phyloP scores from a whole-genome alignment of 495 filamentous ascomycete genomes.

The Cercophora sp. region DNA sequence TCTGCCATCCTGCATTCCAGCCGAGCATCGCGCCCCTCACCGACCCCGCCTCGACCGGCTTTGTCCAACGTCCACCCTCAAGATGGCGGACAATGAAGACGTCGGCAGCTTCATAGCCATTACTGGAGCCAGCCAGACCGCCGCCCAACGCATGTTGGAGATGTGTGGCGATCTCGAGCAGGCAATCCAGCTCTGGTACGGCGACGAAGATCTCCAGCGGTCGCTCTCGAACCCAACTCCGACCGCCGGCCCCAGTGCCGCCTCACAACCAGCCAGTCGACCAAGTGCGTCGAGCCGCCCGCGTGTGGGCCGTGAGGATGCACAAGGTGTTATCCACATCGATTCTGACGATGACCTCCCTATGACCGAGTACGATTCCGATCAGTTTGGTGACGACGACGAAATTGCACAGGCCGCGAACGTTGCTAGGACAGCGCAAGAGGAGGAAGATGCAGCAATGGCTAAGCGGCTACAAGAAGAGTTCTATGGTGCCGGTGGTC shows the following conservation, averaged over 20 bases:
- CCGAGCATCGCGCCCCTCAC: no score
- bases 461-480: conserved; percentile 88
- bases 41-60: no score
- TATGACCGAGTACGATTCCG: conserved; percentile 56
- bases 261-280: conserved; percentile 4
- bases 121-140: conserved; percentile 57
- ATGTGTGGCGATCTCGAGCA: conserved; percentile 79
- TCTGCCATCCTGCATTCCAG: no score
- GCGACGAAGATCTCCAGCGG: conserved; percentile 65
- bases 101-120: conserved; percentile 62
- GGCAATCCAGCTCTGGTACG: conserved; percentile 85
- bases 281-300: conserved; percentile 19
- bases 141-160: conserved; percentile 74
- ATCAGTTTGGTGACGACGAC: conserved; percentile 28
- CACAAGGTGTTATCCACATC: conserved; percentile 62
- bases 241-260: conserved; percentile 27
- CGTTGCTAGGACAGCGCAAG: conserved; percentile 40
- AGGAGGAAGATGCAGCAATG: conserved; percentile 91
- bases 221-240: conserved; percentile 38
- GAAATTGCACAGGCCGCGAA: conserved; percentile 32
- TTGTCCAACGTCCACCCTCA: conserved; percentile 24
- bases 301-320: conserved; percentile 44
- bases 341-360: conserved; percentile 50
- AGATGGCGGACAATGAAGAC: conserved; percentile 61
- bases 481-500: conserved; percentile 56